These are phyloP conservation scores for Hylodesmum podocarpum DNA, from an alignment of 306 rosid species.

Conservation along the genomic window DNA sequence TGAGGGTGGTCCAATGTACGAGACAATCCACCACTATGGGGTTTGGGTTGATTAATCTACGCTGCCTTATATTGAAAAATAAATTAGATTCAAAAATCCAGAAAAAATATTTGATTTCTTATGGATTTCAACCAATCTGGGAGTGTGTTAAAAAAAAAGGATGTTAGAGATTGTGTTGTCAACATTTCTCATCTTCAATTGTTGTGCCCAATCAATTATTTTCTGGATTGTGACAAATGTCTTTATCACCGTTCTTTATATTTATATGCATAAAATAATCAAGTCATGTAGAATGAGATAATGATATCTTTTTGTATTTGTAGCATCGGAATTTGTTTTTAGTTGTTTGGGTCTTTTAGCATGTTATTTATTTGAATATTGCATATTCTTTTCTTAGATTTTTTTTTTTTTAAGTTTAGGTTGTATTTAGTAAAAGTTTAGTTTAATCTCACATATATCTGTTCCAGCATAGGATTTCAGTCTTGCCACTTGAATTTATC, in stretches of 20 bases:
- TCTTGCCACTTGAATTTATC: constrained; percentile 9
- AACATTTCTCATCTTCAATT: constrained; percentile 56
- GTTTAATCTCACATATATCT: not conserved
- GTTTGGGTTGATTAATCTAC: not conserved
- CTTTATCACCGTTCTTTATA: not conserved
- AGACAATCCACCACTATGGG: not conserved
- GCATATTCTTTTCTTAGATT: not conserved
- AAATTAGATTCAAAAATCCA: too few species aligned
- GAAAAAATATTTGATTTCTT: too few species aligned
- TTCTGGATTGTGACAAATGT: constrained; percentile 16
- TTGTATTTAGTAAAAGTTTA: not conserved
- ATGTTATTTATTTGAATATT: not conserved
- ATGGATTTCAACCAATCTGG: too few species aligned
- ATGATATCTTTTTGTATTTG: not conserved
- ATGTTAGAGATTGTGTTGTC: too few species aligned
- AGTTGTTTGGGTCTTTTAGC: not conserved
- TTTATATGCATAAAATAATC: not conserved
- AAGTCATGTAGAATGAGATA: not conserved
- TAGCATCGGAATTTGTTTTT: not conserved
- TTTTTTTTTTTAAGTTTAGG: constrained; percentile 3
- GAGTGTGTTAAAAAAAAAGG: too few species aligned
- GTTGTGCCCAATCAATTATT: not conserved
- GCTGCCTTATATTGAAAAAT: constrained; percentile 20
- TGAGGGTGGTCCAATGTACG: not conserved
- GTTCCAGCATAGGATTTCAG: not conserved